Base-by-base conservation (phyloP, 2,329 filamentous ascomycete genomes). In the Fusarium citri region DNA sequence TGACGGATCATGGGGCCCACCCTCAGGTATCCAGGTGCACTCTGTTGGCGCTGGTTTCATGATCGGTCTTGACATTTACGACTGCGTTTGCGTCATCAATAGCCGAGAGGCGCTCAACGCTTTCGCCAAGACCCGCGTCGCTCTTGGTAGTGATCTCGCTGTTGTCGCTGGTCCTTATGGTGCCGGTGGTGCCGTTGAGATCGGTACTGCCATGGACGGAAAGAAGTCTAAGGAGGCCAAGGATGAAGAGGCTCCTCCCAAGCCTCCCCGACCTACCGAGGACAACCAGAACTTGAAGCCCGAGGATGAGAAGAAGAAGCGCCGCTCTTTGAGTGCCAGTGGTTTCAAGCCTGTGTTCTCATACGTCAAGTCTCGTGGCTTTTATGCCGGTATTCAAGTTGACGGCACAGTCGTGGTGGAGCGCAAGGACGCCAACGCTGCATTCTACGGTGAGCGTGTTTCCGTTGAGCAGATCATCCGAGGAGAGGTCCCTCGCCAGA, bases 391-490 rank as follows among this genome's bases (percentile, higher is more conserved):
- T 30, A 87, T 97, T 2, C 92, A 94, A 74, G 86, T 97, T 34
- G 94, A 97, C 75, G 94, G 94, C 26, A 97, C 94, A 0, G 88
- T 97, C 14, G 86, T 97, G 50, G 92, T 95, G 26, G 93, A 97
- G 79, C 88, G 94, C 53, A 91, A 88, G n/a, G 93, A 95, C 61
- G 94, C 95, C 76, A 98, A 98, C 75, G 91, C 93, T 55, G 87
- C 88, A 8, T 97, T 97, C 76, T 97, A 97, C 78, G 91, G 91
- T 23, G 85, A 92, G n/a, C 71, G 76, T 7, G 75, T 87, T 25
- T 72, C 81, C 0, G 84, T 83, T 2, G 79, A 82, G 25, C 79
- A 80, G 64, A 87, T 88, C 56, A 76, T 88, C 25, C 80, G 84
- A 42, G 82, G 85, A n/a, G 73, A 78, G 8, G 73, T 79, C 3